phyloP scores from a whole-genome alignment of 2,329 filamentous ascomycete genomes.

The Trichophyton rubrum region DNA sequence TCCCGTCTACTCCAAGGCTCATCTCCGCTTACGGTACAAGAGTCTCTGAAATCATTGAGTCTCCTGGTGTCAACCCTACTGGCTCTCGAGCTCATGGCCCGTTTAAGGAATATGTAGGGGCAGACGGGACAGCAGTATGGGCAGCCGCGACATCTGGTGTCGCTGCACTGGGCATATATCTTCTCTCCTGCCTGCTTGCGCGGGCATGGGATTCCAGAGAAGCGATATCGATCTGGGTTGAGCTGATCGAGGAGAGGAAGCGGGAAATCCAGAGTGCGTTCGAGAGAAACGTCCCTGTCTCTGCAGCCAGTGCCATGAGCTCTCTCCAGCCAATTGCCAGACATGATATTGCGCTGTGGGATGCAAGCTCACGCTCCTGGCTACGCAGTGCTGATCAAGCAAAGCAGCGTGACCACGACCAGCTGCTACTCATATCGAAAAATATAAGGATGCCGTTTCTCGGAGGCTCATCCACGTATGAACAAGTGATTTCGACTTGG shows the following conservation, averaged over 20 bases:
- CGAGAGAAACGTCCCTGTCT: background rate
- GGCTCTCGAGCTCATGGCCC: background rate
- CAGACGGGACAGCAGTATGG: slow-evolving; percentile 15
- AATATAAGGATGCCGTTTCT: slow-evolving; percentile 17
- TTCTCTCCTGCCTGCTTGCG: slow-evolving; percentile 26
- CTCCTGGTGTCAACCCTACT: background rate
- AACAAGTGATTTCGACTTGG: slow-evolving; percentile 23
- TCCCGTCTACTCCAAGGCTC: slow-evolving; percentile 23
- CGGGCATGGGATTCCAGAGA: slow-evolving; percentile 16
- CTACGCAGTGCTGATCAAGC: slow-evolving; percentile 22
- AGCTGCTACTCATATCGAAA: slow-evolving; percentile 21
- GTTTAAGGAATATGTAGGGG: slow-evolving; percentile 11
- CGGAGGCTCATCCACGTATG: slow-evolving; percentile 15
- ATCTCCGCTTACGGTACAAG: slow-evolving; percentile 25
- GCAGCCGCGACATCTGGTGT: slow-evolving; percentile 19
- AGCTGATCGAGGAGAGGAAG: slow-evolving; percentile 16
- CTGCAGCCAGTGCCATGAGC: background rate
- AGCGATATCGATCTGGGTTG: slow-evolving; percentile 23
- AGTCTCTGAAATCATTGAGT: slow-evolving; percentile 20
- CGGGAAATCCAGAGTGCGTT: background rate
- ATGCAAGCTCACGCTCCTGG: slow-evolving; percentile 30
- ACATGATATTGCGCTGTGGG: slow-evolving; percentile 25
- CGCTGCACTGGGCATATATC: slow-evolving; percentile 20
- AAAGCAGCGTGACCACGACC: slow-evolving; percentile 17
- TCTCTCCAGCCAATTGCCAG: slow-evolving; percentile 14